phyloP scores from a whole-genome alignment of 805 yeast species.

The Saccharomycopsis capsularis region DNA sequence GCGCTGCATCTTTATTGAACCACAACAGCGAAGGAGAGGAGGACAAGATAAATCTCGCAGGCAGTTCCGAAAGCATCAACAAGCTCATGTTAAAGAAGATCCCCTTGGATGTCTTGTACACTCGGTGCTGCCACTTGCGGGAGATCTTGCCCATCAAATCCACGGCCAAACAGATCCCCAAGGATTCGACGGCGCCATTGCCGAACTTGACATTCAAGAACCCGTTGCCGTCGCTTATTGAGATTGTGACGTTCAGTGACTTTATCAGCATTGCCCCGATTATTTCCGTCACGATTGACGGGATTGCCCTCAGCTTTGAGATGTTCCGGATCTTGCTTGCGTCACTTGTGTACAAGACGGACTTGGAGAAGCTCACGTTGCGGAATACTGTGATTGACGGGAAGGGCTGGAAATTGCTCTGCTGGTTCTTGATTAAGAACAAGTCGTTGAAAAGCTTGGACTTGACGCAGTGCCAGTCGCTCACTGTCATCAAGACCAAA shows the following conservation, averaged over 20 bases:
- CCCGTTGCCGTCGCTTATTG: conserved; percentile 87
- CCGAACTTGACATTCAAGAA: conserved; percentile 66
- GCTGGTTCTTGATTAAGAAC: conserved; percentile 68
- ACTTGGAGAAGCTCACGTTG: conserved; percentile 65
- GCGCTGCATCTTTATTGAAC: conserved; percentile 23
- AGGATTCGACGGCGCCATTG: conserved; percentile 69
- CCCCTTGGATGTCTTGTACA: conserved; percentile 64
- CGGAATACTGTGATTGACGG: conserved; percentile 71
- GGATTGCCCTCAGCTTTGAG: conserved; percentile 63
- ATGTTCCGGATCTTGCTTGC: conserved; percentile 52
- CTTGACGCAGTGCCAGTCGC: conserved; percentile 45
- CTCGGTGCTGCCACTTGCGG: conserved; percentile 87
- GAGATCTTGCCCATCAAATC: conserved; percentile 92
- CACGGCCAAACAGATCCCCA: conserved; percentile 72
- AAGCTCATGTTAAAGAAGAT: conserved; percentile 15
- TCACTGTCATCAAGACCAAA: conserved; percentile 25
- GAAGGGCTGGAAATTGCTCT: conserved; percentile 75
- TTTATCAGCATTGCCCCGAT: conserved; percentile 82
- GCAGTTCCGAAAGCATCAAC: conserved; percentile 11
- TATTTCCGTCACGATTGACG: conserved; percentile 68
- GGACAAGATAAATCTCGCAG: background rate
- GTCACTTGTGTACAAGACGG: conserved; percentile 35
- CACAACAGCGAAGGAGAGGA: conserved; percentile 27
- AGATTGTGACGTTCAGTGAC: conserved; percentile 81
- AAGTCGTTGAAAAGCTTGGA: conserved; percentile 53